Evolutionary conservation across 495 filamentous ascomycete species (phyloP).

Genomic region (Chlorociboria aeruginascens): DNA sequence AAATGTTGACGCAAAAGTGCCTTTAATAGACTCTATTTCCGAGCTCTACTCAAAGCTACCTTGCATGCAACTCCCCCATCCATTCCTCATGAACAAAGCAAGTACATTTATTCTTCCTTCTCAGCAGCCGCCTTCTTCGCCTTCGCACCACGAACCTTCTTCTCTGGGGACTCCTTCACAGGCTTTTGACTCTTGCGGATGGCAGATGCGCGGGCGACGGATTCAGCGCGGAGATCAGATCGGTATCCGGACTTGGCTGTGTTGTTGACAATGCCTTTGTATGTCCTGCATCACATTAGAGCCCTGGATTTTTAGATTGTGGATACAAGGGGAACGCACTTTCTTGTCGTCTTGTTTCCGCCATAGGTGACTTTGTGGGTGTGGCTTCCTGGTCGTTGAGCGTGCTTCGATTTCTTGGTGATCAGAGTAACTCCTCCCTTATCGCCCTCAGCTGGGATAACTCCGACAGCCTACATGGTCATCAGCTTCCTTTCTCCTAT

Average conservation of each 20-base stretch:
- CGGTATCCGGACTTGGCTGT: slow-evolving; percentile 78
- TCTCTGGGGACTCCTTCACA: slow-evolving; percentile 60
- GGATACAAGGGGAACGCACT: slow-evolving; percentile 43
- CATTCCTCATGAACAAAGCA: slow-evolving; percentile 5
- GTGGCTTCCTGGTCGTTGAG: slow-evolving; percentile 58
- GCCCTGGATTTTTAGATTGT: slow-evolving; percentile 10
- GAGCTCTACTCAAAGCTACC: slow-evolving; percentile 14
- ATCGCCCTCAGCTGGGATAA: slow-evolving; percentile 44
- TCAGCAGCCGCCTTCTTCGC: slow-evolving; percentile 55
- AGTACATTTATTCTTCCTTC: slow-evolving; percentile 15
- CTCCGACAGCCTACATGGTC: slow-evolving; percentile 49
- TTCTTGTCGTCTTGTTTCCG: slow-evolving; percentile 56
- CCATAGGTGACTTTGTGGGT: slow-evolving; percentile 52
- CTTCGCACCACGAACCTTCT: slow-evolving; percentile 70
- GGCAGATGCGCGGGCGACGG: slow-evolving; percentile 79
- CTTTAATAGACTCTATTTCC: slow-evolving; percentile 9
- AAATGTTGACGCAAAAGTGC: not conserved
- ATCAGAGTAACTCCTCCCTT: slow-evolving; percentile 63
- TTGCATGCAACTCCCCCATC: slow-evolving; percentile 4
- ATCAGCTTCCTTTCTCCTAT: slow-evolving; percentile 1
- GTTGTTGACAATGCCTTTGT: slow-evolving; percentile 66
- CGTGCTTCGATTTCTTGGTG: slow-evolving; percentile 69
- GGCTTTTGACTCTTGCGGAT: slow-evolving; percentile 67
- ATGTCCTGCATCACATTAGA: slow-evolving; percentile 50
- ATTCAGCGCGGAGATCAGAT: slow-evolving; percentile 72